Evolutionary conservation across 192 early-diverging fungal species (phyloP), one percentile per base, ranked within the genome.

Genomic region (Entomortierella parvispora): DNA sequence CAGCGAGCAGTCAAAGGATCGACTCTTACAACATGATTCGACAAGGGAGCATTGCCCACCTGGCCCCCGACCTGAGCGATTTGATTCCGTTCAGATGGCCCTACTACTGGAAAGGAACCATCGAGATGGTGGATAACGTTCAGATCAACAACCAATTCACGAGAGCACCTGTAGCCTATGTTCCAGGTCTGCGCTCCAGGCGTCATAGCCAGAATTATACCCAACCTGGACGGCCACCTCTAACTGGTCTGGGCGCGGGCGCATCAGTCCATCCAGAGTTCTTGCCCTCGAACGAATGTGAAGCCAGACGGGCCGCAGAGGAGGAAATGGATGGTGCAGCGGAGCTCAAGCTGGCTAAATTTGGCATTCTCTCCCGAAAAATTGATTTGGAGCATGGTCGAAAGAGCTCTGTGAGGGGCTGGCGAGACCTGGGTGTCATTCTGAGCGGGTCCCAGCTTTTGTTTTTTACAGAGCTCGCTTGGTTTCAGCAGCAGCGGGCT

Each of bases 401-500:
- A 18, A 90, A 90, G 63, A 88, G 78, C 14, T 56, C 79, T 28
- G 83, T 88, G 60, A 85, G 93, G 22, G 82, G 88, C 28, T 94
- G 93, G 93, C 86, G 89, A 81, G 84, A 87, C 18, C 84, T 89
- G n/a, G 91, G 91, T 68, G 85, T 94, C 52, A 89, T 93, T 20
- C 77, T 94, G 32, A 90, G 90, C 69, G 93, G 93, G 28, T 93
- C 90, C 47, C 89, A 91, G 29, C 80, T 94, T 47, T 86, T 92
- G 49, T 88, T 94, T 45, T 92, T 94, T 80, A 84, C 83, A 14
- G 89, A 90, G 53, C 60, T 79, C 2, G 49, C 80, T 9, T 81
- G 81, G 58, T 88, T 88, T 48, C 83, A 88, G 25, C 44, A 67
- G 11, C 83, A 85, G 62, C 62, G 58, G 8, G 67, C 52, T n/a